phyloP scores from a whole-genome alignment of 306 rosid species.

The Sicyos baderoa region DNA sequence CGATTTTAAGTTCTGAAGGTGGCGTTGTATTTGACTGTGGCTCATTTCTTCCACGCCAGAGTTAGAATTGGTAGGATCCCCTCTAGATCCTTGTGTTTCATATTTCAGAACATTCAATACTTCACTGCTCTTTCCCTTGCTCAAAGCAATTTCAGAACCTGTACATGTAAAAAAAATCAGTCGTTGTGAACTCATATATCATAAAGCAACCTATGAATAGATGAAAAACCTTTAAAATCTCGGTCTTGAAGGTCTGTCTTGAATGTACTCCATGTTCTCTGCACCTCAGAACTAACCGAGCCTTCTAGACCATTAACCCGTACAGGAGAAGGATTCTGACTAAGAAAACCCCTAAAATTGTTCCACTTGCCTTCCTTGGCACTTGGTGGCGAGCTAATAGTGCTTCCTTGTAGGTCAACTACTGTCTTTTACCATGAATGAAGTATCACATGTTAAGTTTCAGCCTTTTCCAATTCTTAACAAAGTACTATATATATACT shows the following conservation, averaged over 20 bases:
- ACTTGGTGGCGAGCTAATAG: slow-evolving; percentile 32
- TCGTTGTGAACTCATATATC: slow-evolving; percentile 14
- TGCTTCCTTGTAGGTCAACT: slow-evolving; percentile 31
- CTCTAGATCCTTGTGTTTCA: slow-evolving; percentile 26
- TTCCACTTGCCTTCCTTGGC: slow-evolving; percentile 21
- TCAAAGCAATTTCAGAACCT: slow-evolving; percentile 56
- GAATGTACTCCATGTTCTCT: slow-evolving; percentile 64
- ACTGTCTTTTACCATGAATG: slow-evolving; percentile 53
- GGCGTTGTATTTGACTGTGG: slow-evolving; percentile 36
- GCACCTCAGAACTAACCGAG: slow-evolving; percentile 38
- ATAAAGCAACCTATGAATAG: slow-evolving; percentile 3
- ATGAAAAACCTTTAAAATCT: slow-evolving; percentile 55
- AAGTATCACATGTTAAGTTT: slow-evolving; percentile 35
- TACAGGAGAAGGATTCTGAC: slow-evolving; percentile 28
- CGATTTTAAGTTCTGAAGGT: slow-evolving; percentile 47
- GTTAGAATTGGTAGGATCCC: slow-evolving; percentile 26
- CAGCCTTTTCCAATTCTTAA: slow-evolving; percentile 21
- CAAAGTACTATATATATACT: neutral
- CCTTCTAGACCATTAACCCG: slow-evolving; percentile 28
- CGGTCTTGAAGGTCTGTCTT: slow-evolving; percentile 41
- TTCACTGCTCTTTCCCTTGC: slow-evolving; percentile 25
- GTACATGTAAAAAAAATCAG: slow-evolving; percentile 24
- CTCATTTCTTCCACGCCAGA: slow-evolving; percentile 26
- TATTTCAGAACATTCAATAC: slow-evolving; percentile 28
- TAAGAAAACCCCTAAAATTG: slow-evolving; percentile 30